Evolutionary conservation across 306 rosid genomes (phyloP).

Genomic region (Gastrolobium villosum): DNA sequence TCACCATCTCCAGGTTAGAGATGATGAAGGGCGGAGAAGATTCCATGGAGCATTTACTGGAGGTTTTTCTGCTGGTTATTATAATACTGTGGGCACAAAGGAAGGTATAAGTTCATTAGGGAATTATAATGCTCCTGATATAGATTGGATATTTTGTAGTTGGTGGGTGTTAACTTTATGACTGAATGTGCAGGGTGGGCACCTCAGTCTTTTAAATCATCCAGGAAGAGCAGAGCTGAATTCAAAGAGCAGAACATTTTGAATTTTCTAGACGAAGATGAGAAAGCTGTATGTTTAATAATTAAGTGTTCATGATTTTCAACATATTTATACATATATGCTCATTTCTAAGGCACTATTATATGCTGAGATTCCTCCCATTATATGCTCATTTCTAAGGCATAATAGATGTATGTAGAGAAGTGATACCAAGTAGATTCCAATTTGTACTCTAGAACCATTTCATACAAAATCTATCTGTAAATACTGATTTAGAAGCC

Average conservation of each 20-base stretch:
- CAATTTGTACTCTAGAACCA: conserved; percentile 11
- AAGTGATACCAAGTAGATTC: conserved; percentile 40
- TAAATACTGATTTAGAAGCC: conserved; percentile 14
- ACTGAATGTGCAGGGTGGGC: conserved; percentile 85
- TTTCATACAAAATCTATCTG: neutral
- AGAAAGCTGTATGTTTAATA: conserved; percentile 76
- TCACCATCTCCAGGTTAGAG: conserved; percentile 73
- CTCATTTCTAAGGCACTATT: conserved; percentile 9
- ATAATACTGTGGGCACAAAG: conserved; percentile 89
- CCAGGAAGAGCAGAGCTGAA: conserved; percentile 94
- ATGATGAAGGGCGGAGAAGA: conserved; percentile 98
- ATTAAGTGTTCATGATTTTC: conserved; percentile 28
- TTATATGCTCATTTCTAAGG: conserved; percentile 19
- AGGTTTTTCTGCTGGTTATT: conserved; percentile 96
- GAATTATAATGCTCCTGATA: conserved; percentile 24
- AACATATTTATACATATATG: conserved; percentile 8
- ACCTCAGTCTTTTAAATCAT: conserved; percentile 87
- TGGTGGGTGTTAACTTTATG: conserved; percentile 39
- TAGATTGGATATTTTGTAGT: conserved; percentile 17
- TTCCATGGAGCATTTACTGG: conserved; percentile 98
- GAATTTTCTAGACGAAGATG: conserved; percentile 95
- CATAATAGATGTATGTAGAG: conserved; percentile 8
- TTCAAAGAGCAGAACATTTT: conserved; percentile 80
- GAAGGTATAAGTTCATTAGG: conserved; percentile 67
- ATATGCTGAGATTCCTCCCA: neutral